Evolutionary conservation across 2,329 filamentous ascomycete species (phyloP).

Genomic region (Ceratocystis alfenasii): DNA sequence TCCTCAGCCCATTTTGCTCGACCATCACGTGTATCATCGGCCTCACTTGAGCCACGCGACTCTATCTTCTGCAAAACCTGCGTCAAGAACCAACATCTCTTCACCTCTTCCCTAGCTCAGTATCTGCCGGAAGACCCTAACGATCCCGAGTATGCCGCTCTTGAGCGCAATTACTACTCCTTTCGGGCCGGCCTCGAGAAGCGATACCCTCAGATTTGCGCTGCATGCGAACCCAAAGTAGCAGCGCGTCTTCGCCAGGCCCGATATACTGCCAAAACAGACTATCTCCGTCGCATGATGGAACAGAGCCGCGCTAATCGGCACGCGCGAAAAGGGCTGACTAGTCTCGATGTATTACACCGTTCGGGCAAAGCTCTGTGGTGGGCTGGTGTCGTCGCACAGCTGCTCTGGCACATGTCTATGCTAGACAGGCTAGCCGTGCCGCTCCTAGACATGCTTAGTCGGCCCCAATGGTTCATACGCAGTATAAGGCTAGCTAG

Average conservation of each 20-base stretch:
- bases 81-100: conserved; percentile 76
- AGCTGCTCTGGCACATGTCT: conserved; percentile 41
- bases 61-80: conserved; percentile 61
- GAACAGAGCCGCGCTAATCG: conserved; percentile 44
- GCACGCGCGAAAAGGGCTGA: conserved; percentile 27
- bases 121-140: conserved; percentile 57
- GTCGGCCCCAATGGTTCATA: conserved; percentile 11
- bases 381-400: conserved; percentile 36
- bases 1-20: conserved; percentile 25
- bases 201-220: conserved; percentile 81
- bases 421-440: conserved; percentile 24
- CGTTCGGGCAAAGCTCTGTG: conserved; percentile 36
- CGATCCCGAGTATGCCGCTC: conserved; percentile 56
- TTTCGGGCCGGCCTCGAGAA: conserved; percentile 64
- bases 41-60: conserved; percentile 25
- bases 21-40: conserved; percentile 26
- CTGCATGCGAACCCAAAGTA: conserved; percentile 63
- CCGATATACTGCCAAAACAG: conserved; percentile 73
- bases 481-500: not conserved
- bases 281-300: conserved; percentile 63
- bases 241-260: conserved; percentile 56
- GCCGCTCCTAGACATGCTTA: conserved; percentile 4
- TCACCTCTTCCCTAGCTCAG: conserved; percentile 62
- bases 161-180: conserved; percentile 55
- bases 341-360: conserved; percentile 35